These are phyloP conservation scores for Dichomitus squalens DNA, from an alignment of 1,284 basidiomycete genomes.

Conservation along the genomic window DNA sequence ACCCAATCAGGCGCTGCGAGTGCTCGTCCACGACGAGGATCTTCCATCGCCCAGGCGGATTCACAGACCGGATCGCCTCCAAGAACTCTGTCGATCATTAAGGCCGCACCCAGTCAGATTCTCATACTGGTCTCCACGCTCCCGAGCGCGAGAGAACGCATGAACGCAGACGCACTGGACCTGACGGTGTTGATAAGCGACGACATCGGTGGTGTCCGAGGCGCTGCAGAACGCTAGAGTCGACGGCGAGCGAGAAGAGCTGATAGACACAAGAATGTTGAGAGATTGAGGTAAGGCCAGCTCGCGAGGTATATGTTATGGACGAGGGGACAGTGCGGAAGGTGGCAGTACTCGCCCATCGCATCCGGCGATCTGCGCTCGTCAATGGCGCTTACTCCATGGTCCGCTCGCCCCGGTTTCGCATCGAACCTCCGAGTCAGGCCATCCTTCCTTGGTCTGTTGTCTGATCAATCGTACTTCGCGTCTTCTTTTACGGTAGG, in stretches of 20 bases:
- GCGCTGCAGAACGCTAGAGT: background rate
- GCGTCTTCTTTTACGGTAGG: no score
- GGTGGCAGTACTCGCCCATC: constrained; percentile 15
- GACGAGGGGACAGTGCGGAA: background rate
- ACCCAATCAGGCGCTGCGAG: constrained; percentile 82
- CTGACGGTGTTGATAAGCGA: constrained; percentile 54
- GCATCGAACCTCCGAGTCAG: no score
- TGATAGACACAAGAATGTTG: background rate
- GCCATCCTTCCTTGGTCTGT: no score
- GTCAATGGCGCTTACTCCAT: background rate
- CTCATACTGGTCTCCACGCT: background rate
- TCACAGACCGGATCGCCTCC: constrained; percentile 79
- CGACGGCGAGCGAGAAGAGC: background rate
- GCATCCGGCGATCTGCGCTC: constrained; percentile 23
- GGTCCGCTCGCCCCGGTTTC: no score
- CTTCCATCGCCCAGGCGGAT: constrained; percentile 90
- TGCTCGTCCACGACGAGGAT: constrained; percentile 95
- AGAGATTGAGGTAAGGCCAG: background rate
- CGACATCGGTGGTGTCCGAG: constrained; percentile 44
- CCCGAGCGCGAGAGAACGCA: background rate
- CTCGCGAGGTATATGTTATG: background rate
- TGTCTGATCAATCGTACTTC: no score
- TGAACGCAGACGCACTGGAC: constrained; percentile 45
- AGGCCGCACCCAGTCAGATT: background rate
- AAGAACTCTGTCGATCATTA: constrained; percentile 62